Percentiles rank a stretch among this genome's conserved stretches.
Evolutionary conservation across 768 basidiomycete genomes (phyloP).

Genomic region (Suillus subaureus): DNA sequence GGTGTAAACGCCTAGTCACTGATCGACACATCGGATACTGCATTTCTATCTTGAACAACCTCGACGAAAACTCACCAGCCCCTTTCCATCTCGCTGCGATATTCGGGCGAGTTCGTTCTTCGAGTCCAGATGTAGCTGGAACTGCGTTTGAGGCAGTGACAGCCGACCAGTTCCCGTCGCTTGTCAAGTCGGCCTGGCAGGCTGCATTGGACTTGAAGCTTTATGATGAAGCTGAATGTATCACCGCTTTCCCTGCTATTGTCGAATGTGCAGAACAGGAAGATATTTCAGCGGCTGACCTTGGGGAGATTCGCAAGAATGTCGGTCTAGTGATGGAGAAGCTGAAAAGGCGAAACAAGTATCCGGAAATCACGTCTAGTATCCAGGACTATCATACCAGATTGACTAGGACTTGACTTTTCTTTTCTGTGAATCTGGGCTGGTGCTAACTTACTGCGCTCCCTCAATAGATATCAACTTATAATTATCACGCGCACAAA

Average conservation of each 20-base stretch:
- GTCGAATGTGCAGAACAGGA: neutral
- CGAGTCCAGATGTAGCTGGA: neutral
- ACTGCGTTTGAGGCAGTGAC: neutral
- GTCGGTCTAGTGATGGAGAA: neutral
- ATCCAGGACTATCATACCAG: neutral
- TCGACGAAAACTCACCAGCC: neutral
- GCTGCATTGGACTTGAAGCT: neutral
- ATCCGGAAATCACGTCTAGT: neutral
- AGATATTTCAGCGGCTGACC: neutral
- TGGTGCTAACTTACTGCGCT: neutral
- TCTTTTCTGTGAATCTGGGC: neutral
- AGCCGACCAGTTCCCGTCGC: neutral
- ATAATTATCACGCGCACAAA: neutral
- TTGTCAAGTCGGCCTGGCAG: slow-evolving; percentile 2
- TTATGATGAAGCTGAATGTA: neutral
- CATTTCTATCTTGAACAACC: neutral
- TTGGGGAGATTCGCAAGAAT: neutral
- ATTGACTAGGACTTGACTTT: neutral
- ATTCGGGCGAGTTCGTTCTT: neutral
- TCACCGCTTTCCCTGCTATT: neutral
- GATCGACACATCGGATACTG: slow-evolving; percentile 1
- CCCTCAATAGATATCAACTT: neutral
- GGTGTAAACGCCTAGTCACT: neutral
- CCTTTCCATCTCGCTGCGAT: slow-evolving; percentile 2
- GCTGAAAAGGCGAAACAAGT: neutral